These are phyloP conservation scores for Blumeria hordei DNA, from an alignment of 2,329 filamentous ascomycete species.

Conservation along the genomic window DNA sequence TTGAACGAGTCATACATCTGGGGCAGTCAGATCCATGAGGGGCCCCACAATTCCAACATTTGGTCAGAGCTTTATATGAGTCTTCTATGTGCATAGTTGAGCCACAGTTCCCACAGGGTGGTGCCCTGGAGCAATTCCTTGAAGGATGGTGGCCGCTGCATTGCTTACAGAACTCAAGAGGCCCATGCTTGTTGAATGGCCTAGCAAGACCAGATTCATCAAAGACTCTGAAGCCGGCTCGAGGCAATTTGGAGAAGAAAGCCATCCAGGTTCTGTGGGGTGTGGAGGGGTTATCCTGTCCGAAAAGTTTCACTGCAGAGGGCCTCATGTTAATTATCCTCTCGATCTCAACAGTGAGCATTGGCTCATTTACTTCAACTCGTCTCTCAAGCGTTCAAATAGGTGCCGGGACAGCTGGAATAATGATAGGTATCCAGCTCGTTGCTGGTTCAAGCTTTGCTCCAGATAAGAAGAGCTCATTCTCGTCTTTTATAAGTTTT, in stretches of 20 bases:
- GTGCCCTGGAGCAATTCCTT: neutral
- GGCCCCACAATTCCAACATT: neutral
- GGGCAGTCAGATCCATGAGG: neutral
- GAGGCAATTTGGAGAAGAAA: neutral
- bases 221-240: neutral
- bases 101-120: neutral
- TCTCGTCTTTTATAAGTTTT: neutral
- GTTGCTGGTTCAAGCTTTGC: neutral
- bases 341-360: neutral
- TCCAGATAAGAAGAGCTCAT: neutral
- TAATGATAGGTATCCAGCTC: neutral
- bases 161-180: neutral
- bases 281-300: neutral
- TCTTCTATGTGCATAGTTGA: neutral
- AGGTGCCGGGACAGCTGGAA: neutral
- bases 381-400: neutral
- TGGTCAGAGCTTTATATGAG: neutral
- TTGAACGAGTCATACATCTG: neutral
- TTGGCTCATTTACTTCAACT: neutral
- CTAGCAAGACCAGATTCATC: neutral
- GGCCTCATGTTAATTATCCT: neutral
- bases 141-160: neutral
- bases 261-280: constrained; percentile 1
- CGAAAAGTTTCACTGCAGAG: neutral
- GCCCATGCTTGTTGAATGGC: neutral